Conservation (phyloP, 495 filamentous ascomycete genomes). For the Penicillium malachiteum region DNA sequence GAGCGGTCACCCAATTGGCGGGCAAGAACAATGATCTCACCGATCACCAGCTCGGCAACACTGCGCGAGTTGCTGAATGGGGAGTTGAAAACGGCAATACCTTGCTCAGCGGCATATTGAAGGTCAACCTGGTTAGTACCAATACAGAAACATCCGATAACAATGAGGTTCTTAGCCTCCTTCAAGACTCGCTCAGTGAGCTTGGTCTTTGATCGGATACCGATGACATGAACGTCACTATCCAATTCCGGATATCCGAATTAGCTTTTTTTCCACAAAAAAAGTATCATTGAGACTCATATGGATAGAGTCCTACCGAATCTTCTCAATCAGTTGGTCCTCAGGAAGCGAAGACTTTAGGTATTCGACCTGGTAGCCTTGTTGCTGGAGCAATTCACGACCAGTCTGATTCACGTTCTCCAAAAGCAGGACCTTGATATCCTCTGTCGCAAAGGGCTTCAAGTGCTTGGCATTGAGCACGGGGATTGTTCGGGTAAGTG, state of each 20-base stretch:
- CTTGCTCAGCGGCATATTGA: conserved; percentile 83
- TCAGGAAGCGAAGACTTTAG: conserved; percentile 87
- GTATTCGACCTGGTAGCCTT: conserved; percentile 96
- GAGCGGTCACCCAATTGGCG: conserved; percentile 92
- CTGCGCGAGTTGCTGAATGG: conserved; percentile 97
- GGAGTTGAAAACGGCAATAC: conserved; percentile 98
- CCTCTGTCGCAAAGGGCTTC: conserved; percentile 92
- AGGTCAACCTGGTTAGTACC: conserved; percentile 98
- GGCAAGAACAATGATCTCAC: conserved; percentile 86
- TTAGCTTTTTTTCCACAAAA: background rate
- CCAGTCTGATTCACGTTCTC: conserved; percentile 96
- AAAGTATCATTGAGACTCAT: background rate
- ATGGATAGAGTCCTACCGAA: conserved; percentile 56
- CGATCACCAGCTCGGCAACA: conserved; percentile 94
- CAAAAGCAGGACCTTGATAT: conserved; percentile 92
- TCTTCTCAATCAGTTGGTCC: conserved; percentile 94
- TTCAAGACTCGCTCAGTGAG: conserved; percentile 80
- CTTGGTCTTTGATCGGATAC: conserved; percentile 97
- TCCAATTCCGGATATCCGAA: background rate
- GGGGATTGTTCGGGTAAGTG: conserved; percentile 32
- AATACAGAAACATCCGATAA: conserved; percentile 98
- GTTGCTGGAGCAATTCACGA: conserved; percentile 70
- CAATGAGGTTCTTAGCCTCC: conserved; percentile 90
- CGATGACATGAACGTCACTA: conserved; percentile 95
- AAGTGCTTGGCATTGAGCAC: conserved; percentile 65